A percentile compares a stretch with the other conserved stretches of the same genome.
Conservation (phyloP, 768 basidiomycete species). For the Phlegmacium glaucopus region DNA sequence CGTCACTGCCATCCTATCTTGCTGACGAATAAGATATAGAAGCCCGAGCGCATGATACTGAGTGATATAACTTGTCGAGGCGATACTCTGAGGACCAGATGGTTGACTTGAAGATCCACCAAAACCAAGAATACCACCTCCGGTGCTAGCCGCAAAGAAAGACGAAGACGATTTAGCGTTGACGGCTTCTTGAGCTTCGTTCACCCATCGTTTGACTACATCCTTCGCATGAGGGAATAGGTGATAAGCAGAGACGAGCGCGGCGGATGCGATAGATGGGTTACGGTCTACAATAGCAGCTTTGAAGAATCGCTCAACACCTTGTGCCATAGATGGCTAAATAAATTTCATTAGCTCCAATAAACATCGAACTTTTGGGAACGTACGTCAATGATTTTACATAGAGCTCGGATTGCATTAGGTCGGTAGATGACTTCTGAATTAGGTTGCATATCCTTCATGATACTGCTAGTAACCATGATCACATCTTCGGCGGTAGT, state of each 20-base stretch:
- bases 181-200: slow-evolving; percentile 96
- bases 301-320: slow-evolving; percentile 98
- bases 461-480: slow-evolving; percentile 99
- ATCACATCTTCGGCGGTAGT: slow-evolving; percentile 97
- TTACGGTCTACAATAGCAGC: slow-evolving; percentile 97
- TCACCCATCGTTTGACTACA: slow-evolving; percentile 98
- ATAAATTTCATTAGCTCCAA: slow-evolving; percentile 1
- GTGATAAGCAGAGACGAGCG: slow-evolving; percentile 96
- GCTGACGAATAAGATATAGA: slow-evolving; percentile 91
- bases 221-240: slow-evolving; percentile 91
- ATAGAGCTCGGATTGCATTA: slow-evolving; percentile 94
- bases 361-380: background rate
- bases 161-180: slow-evolving; percentile 78
- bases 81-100: slow-evolving; percentile 70
- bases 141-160: slow-evolving; percentile 56
- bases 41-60: slow-evolving; percentile 97
- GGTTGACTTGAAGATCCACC: slow-evolving; percentile 48
- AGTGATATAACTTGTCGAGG: slow-evolving; percentile 87
- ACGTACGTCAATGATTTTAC: slow-evolving; percentile 95
- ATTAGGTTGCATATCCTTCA: slow-evolving; percentile 99
- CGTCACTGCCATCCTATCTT: slow-evolving; percentile 98
- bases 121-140: slow-evolving; percentile 73
- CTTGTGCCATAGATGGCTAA: slow-evolving; percentile 99
- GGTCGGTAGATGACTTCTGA: slow-evolving; percentile 98
- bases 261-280: slow-evolving; percentile 92